Percentiles rank a stretch among this genome's conserved stretches.
These are phyloP conservation scores for Kodamaea fungicola DNA, from an alignment of 1,139 yeast species.

Conservation along the genomic window DNA sequence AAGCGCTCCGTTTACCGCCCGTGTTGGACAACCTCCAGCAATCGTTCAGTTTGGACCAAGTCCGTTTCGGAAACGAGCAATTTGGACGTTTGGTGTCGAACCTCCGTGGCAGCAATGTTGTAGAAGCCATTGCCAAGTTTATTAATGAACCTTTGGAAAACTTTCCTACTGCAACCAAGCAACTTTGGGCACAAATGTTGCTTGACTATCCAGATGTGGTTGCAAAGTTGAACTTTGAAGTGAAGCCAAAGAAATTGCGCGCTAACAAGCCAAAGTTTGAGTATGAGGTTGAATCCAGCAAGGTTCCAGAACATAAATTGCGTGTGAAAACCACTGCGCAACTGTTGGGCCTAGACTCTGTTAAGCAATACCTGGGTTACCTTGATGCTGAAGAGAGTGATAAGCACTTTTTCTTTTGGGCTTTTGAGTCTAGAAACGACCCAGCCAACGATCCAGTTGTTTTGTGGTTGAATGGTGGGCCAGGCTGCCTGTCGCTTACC, in stretches of 20 bases:
- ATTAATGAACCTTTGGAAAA: conserved; percentile 47
- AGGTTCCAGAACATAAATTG: conserved; percentile 53
- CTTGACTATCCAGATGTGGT: conserved; percentile 53
- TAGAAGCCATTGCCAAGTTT: conserved; percentile 31
- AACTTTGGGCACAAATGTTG: conserved; percentile 61
- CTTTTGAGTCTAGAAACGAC: conserved; percentile 86
- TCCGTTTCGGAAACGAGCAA: conserved; percentile 18
- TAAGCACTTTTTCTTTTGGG: conserved; percentile 81
- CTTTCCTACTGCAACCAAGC: conserved; percentile 46
- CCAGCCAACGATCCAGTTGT: conserved; percentile 82
- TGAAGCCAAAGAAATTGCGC: conserved; percentile 37
- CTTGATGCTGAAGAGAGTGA: conserved; percentile 73
- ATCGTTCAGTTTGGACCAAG: conserved; percentile 8
- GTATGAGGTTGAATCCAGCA: conserved; percentile 44
- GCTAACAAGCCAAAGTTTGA: conserved; percentile 51
- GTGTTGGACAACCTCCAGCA: conserved; percentile 27
- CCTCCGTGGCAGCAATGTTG: conserved; percentile 20
- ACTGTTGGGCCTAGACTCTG: conserved; percentile 69
- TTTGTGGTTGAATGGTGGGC: conserved; percentile 89
- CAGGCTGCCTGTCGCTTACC: conserved; percentile 86
- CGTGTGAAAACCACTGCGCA: conserved; percentile 54
- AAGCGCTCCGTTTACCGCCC: conserved; percentile 33
- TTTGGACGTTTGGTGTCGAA: conserved; percentile 13
- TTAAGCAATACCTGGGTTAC: conserved; percentile 84
- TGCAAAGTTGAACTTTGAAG: conserved; percentile 43